Evolutionary conservation across 352 stramenopile genomes (phyloP).

Genomic region (Halophytophthora batemanensis): DNA sequence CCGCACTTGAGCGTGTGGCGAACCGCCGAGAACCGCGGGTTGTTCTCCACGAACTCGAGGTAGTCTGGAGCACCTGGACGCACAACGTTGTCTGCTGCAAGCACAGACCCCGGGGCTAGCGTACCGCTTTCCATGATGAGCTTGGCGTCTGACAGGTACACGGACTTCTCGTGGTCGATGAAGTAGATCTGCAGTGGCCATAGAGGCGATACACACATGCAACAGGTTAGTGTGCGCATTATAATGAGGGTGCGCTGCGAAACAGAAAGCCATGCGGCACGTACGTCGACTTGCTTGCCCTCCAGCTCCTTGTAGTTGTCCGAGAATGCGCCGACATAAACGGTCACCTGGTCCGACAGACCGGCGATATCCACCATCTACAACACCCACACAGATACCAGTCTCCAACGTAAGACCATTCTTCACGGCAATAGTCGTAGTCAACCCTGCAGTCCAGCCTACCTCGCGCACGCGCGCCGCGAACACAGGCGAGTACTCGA

Average conservation of each 20-base stretch:
- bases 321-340: slow-evolving; percentile 37
- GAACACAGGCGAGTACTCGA: slow-evolving; percentile 44
- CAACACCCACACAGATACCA: too few species aligned
- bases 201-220: background rate
- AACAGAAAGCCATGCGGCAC: too few species aligned
- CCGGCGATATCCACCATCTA: slow-evolving; percentile 42
- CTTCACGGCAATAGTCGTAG: too few species aligned
- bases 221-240: too few species aligned
- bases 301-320: slow-evolving; percentile 30
- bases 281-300: slow-evolving; percentile 41
- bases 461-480: slow-evolving; percentile 37
- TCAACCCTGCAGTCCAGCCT: background rate
- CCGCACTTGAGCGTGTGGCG: slow-evolving; percentile 9
- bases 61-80: slow-evolving; percentile 43
- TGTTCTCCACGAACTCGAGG: slow-evolving; percentile 37
- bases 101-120: slow-evolving; percentile 30
- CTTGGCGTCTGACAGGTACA: slow-evolving; percentile 46
- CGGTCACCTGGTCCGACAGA: slow-evolving; percentile 43
- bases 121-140: slow-evolving; percentile 38
- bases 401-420: too few species aligned
- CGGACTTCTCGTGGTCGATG: slow-evolving; percentile 47
- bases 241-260: too few species aligned
- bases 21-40: slow-evolving; percentile 29
- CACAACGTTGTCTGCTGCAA: slow-evolving; percentile 47
- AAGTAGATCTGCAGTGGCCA: slow-evolving; percentile 31